These are phyloP conservation scores for Cocos nucifera DNA, from an alignment of 176 grass and related monocot genomes.

Conservation along the genomic window DNA sequence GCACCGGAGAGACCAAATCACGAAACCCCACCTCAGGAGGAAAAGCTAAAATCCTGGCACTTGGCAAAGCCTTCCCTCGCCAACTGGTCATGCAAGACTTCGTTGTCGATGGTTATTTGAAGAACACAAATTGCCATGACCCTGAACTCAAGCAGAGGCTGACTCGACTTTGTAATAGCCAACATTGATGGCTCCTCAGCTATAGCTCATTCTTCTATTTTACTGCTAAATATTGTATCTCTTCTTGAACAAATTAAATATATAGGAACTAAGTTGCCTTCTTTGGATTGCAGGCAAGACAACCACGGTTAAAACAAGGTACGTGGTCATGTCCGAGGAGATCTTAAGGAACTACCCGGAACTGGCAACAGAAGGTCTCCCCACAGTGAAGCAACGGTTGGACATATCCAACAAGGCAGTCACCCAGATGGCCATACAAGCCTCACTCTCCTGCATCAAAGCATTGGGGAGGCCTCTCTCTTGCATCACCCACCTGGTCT, in stretches of 20 bases:
- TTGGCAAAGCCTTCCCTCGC: constrained; percentile 70
- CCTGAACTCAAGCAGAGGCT: constrained; percentile 64
- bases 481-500: constrained; percentile 64
- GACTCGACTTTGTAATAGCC: constrained; percentile 45
- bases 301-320: constrained; percentile 67
- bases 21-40: constrained; percentile 24
- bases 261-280: too few species aligned
- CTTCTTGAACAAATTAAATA: too few species aligned
- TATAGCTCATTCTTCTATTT: too few species aligned
- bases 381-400: constrained; percentile 56
- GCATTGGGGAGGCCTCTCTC: constrained; percentile 40
- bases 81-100: constrained; percentile 67
- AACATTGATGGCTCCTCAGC: too few species aligned
- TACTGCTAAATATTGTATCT: too few species aligned
- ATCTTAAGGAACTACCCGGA: constrained; percentile 57
- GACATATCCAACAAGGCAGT: constrained; percentile 73
- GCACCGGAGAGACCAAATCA: too few species aligned
- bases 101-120: constrained; percentile 71
- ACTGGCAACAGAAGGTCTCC: constrained; percentile 38
- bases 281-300: constrained; percentile 40
- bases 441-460: constrained; percentile 27
- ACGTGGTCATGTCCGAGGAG: constrained; percentile 81
- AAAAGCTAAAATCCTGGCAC: constrained; percentile 64
- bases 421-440: constrained; percentile 58
- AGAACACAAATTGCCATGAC: constrained; percentile 67